phyloP scores from a whole-genome alignment of 345 rosid genomes.

The Camelina laxa region DNA sequence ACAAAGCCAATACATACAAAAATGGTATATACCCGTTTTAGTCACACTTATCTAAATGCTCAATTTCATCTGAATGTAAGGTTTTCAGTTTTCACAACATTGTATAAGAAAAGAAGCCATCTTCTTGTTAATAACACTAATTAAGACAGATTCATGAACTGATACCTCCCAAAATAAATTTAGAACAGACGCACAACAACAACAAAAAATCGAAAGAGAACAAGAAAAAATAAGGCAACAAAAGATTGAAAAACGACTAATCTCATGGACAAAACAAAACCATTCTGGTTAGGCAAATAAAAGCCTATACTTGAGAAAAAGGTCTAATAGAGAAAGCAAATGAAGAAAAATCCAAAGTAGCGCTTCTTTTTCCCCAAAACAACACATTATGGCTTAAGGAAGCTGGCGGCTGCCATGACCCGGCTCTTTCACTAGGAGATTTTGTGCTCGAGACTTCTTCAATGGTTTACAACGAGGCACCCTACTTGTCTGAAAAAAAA shows the following conservation, averaged over 20 bases:
- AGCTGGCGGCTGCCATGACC: conserved; percentile 18
- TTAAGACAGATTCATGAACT: background rate
- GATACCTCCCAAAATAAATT: background rate
- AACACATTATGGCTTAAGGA: conserved; percentile 30
- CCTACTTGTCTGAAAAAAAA: conserved; percentile 3
- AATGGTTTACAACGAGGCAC: conserved; percentile 16
- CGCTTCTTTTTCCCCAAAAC: conserved; percentile 5
- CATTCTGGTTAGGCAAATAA: too few relatives aligned
- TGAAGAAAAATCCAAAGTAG: conserved; percentile 21
- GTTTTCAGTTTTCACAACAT: background rate
- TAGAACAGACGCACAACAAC: background rate
- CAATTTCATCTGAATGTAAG: background rate
- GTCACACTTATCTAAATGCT: background rate
- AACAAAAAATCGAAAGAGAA: background rate
- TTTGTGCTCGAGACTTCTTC: conserved; percentile 29
- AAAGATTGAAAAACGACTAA: background rate
- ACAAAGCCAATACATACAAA: background rate
- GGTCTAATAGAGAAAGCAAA: conserved; percentile 16
- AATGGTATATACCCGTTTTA: background rate
- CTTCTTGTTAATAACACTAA: background rate
- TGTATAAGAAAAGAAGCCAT: background rate
- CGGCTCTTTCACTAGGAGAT: conserved; percentile 14
- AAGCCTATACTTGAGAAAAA: conserved; percentile 25
- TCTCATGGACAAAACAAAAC: too few relatives aligned
- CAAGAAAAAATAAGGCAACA: too few relatives aligned